These are phyloP conservation scores for Phytophthora sp. DNA, from an alignment of 352 stramenopile genomes.

Conservation along the genomic window DNA sequence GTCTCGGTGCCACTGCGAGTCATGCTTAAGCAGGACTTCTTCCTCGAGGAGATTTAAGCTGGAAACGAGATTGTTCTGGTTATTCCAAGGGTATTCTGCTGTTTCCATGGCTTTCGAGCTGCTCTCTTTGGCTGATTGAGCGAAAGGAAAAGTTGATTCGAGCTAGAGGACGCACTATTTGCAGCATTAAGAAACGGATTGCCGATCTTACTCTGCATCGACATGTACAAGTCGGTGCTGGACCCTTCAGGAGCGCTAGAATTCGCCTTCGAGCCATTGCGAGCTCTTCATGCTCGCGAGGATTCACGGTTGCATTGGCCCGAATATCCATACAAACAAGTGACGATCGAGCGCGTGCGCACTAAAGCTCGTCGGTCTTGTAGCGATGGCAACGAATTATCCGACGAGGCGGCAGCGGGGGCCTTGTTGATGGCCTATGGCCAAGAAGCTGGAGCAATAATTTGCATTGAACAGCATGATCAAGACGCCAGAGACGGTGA, in stretches of 20 bases:
- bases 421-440: slow-evolving; percentile 57
- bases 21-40: slow-evolving; percentile 21
- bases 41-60: slow-evolving; percentile 36
- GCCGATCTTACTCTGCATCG: background rate
- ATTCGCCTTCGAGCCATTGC: slow-evolving; percentile 68
- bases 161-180: slow-evolving; percentile 22
- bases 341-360: slow-evolving; percentile 59
- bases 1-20: slow-evolving; percentile 10
- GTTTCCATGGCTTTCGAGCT: slow-evolving; percentile 22
- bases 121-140: too few species aligned
- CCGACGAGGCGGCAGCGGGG: slow-evolving; percentile 50
- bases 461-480: slow-evolving; percentile 52
- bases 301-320: slow-evolving; percentile 57
- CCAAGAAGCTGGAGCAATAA: slow-evolving; percentile 48
- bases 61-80: slow-evolving; percentile 23
- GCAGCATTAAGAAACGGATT: slow-evolving; percentile 33
- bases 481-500: slow-evolving; percentile 2
- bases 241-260: slow-evolving; percentile 44
- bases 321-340: slow-evolving; percentile 77
- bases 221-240: slow-evolving; percentile 59
- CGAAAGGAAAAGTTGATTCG: too few species aligned
- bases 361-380: slow-evolving; percentile 35
- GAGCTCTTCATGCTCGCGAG: slow-evolving; percentile 49
- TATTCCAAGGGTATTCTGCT: slow-evolving; percentile 19
- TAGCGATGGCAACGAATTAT: slow-evolving; percentile 27